Percentiles rank a stretch among this genome's conserved stretches.
These are phyloP conservation scores for Ascochyta rabiei DNA, from an alignment of 2,329 filamentous ascomycete genomes.

Conservation along the genomic window DNA sequence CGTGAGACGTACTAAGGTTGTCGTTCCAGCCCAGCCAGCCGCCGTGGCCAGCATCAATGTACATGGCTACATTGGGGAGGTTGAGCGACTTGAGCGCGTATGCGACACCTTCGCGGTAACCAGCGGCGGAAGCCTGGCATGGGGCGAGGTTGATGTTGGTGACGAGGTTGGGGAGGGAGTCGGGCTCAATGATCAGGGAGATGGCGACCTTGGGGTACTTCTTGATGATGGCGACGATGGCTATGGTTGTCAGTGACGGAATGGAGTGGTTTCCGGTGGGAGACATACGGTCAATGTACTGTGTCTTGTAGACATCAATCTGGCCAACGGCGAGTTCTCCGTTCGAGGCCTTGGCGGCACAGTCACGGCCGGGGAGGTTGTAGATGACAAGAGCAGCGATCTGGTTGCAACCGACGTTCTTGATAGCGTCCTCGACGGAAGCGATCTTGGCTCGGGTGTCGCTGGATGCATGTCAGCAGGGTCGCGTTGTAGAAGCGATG, in stretches of 20 bases:
- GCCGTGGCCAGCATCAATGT: slow-evolving; percentile 68
- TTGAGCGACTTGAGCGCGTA: slow-evolving; percentile 66
- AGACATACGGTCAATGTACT: slow-evolving; percentile 58
- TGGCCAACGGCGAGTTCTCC: slow-evolving; percentile 65
- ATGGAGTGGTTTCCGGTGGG: too few relatives aligned
- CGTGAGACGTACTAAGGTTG: slow-evolving; percentile 54
- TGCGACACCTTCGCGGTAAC: slow-evolving; percentile 63
- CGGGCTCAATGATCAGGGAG: slow-evolving; percentile 61
- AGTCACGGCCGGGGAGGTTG: slow-evolving; percentile 69
- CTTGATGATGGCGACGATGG: slow-evolving; percentile 61
- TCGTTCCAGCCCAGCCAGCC: slow-evolving; percentile 71
- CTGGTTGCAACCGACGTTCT: slow-evolving; percentile 56
- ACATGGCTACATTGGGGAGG: slow-evolving; percentile 68
- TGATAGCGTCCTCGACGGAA: slow-evolving; percentile 57
- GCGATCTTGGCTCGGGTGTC: slow-evolving; percentile 59
- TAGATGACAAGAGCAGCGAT: slow-evolving; percentile 66
- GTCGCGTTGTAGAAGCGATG: neutral
- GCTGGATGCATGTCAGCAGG: slow-evolving; percentile 43
- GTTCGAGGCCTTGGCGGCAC: slow-evolving; percentile 68
- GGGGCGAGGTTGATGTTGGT: slow-evolving; percentile 63
- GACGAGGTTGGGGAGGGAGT: slow-evolving; percentile 68
- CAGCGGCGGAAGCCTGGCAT: slow-evolving; percentile 62
- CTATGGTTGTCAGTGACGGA: slow-evolving; percentile 20
- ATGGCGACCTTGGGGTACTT: slow-evolving; percentile 56
- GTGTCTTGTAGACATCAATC: slow-evolving; percentile 57